Evolutionary conservation across 345 rosid species (phyloP).

Genomic region (Linum tenue): DNA sequence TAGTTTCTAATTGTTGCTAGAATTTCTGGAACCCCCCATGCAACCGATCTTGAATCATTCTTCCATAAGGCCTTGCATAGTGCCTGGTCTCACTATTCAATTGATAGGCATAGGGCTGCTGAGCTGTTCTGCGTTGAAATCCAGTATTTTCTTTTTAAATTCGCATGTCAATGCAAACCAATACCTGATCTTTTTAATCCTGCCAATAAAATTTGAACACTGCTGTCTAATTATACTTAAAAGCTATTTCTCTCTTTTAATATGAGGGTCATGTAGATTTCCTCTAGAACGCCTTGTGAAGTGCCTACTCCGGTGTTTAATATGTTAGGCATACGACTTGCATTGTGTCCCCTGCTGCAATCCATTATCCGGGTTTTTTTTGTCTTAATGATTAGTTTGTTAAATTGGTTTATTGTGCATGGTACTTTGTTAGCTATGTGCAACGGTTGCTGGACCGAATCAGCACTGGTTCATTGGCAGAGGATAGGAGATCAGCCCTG

Average conservation of each 20-base stretch:
- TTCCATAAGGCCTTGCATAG: too few relatives aligned
- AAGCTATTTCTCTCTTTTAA: neutral
- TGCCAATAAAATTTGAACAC: neutral
- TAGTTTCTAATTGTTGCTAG: neutral
- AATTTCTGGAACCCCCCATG: too few relatives aligned
- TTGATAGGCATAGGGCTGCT: too few relatives aligned
- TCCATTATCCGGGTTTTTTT: neutral
- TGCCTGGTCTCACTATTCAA: too few relatives aligned
- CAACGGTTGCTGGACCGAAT: slow-evolving; percentile 88
- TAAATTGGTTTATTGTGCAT: slow-evolving; percentile 5
- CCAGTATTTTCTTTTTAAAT: too few relatives aligned
- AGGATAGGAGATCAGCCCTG: slow-evolving; percentile 83
- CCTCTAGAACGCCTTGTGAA: neutral
- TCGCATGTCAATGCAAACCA: neutral
- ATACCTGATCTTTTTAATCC: neutral
- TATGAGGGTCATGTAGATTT: neutral
- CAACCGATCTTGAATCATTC: too few relatives aligned
- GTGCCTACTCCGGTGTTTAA: neutral
- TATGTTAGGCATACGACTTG: neutral
- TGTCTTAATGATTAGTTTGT: neutral
- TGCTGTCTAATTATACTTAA: neutral
- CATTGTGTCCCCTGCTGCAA: neutral
- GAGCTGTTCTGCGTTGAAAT: too few relatives aligned
- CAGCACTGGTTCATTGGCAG: slow-evolving; percentile 73
- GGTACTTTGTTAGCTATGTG: slow-evolving; percentile 44